Conservation (phyloP, 2,329 filamentous ascomycete genomes). For the Colletotrichum tropicale region DNA sequence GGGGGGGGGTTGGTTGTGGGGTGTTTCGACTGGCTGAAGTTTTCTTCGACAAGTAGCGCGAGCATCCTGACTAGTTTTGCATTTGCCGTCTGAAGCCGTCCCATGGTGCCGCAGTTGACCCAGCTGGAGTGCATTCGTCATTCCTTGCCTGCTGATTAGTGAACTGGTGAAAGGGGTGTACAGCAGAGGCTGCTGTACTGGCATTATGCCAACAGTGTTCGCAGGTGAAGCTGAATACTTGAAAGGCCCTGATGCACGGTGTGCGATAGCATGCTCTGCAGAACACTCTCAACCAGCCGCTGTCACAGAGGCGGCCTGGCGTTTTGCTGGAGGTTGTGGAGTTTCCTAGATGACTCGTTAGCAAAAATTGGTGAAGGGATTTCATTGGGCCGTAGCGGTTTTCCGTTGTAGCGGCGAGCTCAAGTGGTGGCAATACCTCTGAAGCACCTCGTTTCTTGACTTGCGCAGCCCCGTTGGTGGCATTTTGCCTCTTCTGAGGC, state of each 20-base stretch:
- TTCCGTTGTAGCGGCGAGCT: background rate
- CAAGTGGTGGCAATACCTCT: constrained; percentile 38
- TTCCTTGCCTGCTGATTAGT: background rate
- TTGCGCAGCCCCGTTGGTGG: constrained; percentile 40
- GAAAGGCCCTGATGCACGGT: background rate
- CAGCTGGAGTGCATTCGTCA: background rate
- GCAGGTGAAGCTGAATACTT: background rate
- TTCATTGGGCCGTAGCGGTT: constrained; percentile 30
- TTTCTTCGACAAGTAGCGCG: background rate
- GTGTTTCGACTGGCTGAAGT: background rate
- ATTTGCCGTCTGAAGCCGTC: background rate
- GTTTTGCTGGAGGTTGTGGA: constrained; percentile 40
- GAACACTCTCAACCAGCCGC: constrained; percentile 36
- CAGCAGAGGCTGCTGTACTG: background rate
- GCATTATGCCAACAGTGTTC: background rate
- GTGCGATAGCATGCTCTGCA: background rate
- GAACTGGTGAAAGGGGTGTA: background rate
- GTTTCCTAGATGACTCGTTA: constrained; percentile 33
- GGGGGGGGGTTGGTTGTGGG: background rate
- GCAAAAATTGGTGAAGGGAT: constrained; percentile 44
- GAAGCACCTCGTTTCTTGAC: constrained; percentile 55
- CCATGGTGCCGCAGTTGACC: background rate
- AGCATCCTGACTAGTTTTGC: background rate
- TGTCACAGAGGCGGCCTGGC: constrained; percentile 45
- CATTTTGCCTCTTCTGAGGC: constrained; percentile 32